These are phyloP conservation scores for Chalara sp. DNA, from an alignment of 2,329 filamentous ascomycete species.

Conservation along the genomic window DNA sequence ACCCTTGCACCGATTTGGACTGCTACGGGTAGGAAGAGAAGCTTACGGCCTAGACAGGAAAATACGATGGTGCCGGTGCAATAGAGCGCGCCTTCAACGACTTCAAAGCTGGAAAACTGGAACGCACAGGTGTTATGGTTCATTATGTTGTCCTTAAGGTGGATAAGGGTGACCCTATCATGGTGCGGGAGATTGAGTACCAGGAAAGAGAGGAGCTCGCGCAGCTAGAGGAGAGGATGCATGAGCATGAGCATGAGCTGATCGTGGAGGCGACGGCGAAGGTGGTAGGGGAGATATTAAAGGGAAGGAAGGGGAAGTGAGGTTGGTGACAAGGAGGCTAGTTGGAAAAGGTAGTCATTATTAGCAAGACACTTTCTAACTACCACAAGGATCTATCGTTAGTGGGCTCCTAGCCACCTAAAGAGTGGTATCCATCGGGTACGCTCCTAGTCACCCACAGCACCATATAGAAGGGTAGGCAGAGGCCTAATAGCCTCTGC, in stretches of 20 bases:
- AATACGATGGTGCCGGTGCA: conserved; percentile 68
- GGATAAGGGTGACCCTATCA: background rate
- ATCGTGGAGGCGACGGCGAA: background rate
- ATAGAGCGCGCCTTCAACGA: conserved; percentile 71
- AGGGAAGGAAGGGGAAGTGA: too few species aligned
- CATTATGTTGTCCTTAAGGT: background rate
- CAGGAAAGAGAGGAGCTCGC: background rate
- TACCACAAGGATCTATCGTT: too few species aligned
- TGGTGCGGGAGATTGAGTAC: background rate
- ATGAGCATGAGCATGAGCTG: background rate
- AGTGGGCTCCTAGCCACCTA: too few species aligned
- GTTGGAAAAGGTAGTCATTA: too few species aligned
- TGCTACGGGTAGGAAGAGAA: background rate
- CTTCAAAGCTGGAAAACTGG: conserved; percentile 54
- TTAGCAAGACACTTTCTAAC: too few species aligned
- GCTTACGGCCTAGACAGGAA: conserved; percentile 35
- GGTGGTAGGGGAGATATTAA: background rate
- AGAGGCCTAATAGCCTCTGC: too few species aligned
- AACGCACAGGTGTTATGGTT: background rate
- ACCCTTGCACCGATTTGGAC: too few species aligned
- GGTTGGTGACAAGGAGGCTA: too few species aligned
- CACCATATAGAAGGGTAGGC: too few species aligned
- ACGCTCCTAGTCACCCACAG: too few species aligned
- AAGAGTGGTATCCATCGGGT: too few species aligned
- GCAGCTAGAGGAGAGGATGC: background rate